These are phyloP conservation scores for Annulohypoxylon truncatum DNA, from an alignment of 2,329 filamentous ascomycete genomes.

Conservation along the genomic window DNA sequence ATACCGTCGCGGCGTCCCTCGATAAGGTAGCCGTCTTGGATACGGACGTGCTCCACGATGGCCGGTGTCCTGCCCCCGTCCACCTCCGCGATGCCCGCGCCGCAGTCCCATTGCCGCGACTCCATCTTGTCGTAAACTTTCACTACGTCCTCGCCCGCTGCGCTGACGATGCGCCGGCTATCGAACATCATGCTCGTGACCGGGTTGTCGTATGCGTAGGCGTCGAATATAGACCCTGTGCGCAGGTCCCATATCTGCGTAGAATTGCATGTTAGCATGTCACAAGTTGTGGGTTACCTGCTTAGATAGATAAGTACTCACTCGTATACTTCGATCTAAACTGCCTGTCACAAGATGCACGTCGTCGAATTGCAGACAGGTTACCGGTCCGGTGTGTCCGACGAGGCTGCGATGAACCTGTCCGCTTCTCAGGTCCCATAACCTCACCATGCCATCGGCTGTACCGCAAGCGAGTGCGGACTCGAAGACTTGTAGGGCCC, in stretches of 20 bases:
- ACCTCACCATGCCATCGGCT: slow-evolving; percentile 93
- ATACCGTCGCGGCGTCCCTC: slow-evolving; percentile 90
- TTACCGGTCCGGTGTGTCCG: slow-evolving; percentile 94
- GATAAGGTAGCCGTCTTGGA: slow-evolving; percentile 93
- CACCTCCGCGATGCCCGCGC: slow-evolving; percentile 78
- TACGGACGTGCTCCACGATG: slow-evolving; percentile 84
- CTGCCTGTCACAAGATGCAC: slow-evolving; percentile 94
- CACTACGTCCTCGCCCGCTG: slow-evolving; percentile 90
- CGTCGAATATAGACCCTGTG: slow-evolving; percentile 94
- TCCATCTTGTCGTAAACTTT: slow-evolving; percentile 99
- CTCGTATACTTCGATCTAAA: slow-evolving; percentile 90
- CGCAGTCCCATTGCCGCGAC: slow-evolving; percentile 95
- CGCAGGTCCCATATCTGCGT: slow-evolving; percentile 96
- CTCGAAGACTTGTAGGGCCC: slow-evolving; percentile 94
- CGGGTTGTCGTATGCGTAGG: slow-evolving; percentile 92
- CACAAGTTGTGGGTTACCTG: background rate
- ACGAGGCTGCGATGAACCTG: slow-evolving; percentile 97
- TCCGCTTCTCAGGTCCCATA: slow-evolving; percentile 96
- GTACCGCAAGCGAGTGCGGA: slow-evolving; percentile 95
- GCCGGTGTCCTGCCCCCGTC: slow-evolving; percentile 73
- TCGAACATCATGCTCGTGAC: slow-evolving; percentile 99
- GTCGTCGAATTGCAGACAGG: slow-evolving; percentile 95
- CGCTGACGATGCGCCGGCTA: slow-evolving; percentile 85
- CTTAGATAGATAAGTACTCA: slow-evolving; percentile 63
- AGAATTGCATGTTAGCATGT: slow-evolving; percentile 53